These are phyloP conservation scores for Yamadazyma jaroonii DNA, from an alignment of 1,139 yeast genomes.

Conservation along the genomic window DNA sequence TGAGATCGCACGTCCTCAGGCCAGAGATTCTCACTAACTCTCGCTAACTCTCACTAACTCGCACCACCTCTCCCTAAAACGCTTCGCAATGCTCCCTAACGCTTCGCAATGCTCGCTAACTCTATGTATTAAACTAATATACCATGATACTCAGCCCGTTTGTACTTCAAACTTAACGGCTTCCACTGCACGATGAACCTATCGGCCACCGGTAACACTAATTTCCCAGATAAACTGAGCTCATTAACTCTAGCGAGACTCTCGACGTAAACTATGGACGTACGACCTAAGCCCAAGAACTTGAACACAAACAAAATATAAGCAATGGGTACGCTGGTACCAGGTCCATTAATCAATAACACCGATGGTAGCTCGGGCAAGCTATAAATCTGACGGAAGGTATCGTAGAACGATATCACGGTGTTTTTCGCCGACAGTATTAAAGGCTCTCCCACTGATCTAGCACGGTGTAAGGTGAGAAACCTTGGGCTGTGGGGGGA, in stretches of 20 bases:
- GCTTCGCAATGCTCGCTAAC: no score
- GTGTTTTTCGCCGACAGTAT: slow-evolving; percentile 55
- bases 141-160: slow-evolving; percentile 74
- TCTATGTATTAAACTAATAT: slow-evolving; percentile 50
- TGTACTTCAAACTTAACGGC: slow-evolving; percentile 50
- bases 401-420: slow-evolving; percentile 32
- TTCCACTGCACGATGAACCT: slow-evolving; percentile 91
- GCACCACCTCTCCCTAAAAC: no score
- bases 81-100: no score
- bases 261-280: slow-evolving; percentile 77
- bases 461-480: slow-evolving; percentile 62
- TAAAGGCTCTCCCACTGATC: slow-evolving; percentile 69
- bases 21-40: no score
- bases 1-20: no score
- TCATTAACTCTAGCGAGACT: slow-evolving; percentile 80
- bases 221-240: slow-evolving; percentile 73
- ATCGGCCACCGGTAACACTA: slow-evolving; percentile 68
- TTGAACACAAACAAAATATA: slow-evolving; percentile 56
- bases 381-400: slow-evolving; percentile 19
- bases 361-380: slow-evolving; percentile 42
- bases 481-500: slow-evolving; percentile 21
- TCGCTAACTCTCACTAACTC: no score
- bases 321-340: slow-evolving; percentile 80
- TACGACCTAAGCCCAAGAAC: slow-evolving; percentile 47
- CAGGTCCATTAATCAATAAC: slow-evolving; percentile 88